phyloP scores from a whole-genome alignment of 129 eudicot genomes.

The Pulicaria dysenterica region DNA sequence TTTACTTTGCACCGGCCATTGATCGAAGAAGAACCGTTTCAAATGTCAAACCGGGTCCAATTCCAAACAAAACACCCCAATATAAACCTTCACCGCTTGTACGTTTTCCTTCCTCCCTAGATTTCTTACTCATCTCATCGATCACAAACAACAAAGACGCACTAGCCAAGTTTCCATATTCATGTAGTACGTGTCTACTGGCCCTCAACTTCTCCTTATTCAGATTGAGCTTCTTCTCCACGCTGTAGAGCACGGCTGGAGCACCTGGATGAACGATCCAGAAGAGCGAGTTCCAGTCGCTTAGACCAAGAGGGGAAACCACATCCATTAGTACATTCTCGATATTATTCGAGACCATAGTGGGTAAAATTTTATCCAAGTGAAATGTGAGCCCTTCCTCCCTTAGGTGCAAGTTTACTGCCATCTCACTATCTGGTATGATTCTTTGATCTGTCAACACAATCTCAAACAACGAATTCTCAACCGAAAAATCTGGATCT shows the following conservation, averaged over 20 bases:
- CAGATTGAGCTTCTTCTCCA: background rate
- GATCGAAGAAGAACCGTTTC: too few relatives aligned
- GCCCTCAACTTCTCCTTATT: constrained; percentile 19
- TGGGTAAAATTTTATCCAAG: constrained; percentile 35
- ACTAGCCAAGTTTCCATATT: too few relatives aligned
- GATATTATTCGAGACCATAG: constrained; percentile 5
- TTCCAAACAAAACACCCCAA: too few relatives aligned
- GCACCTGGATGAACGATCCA: constrained; percentile 63
- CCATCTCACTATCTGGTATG: constrained; percentile 27
- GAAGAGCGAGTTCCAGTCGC: constrained; percentile 53
- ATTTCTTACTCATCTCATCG: too few relatives aligned
- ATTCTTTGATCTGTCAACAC: constrained; percentile 3
- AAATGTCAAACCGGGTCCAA: too few relatives aligned
- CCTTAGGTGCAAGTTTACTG: constrained; percentile 44
- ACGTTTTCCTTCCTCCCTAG: too few relatives aligned
- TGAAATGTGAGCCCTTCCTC: constrained; percentile 52
- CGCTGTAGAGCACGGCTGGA: background rate
- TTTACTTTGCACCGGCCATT: too few relatives aligned
- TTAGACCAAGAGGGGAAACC: background rate
- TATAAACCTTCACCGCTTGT: too few relatives aligned
- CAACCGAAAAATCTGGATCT: background rate
- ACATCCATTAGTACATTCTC: background rate
- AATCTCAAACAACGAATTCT: background rate
- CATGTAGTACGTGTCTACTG: background rate
- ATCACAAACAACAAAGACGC: too few relatives aligned